Evolutionary conservation across 2,329 filamentous ascomycete species (phyloP).

Genomic region (Hypoxylon sp.): DNA sequence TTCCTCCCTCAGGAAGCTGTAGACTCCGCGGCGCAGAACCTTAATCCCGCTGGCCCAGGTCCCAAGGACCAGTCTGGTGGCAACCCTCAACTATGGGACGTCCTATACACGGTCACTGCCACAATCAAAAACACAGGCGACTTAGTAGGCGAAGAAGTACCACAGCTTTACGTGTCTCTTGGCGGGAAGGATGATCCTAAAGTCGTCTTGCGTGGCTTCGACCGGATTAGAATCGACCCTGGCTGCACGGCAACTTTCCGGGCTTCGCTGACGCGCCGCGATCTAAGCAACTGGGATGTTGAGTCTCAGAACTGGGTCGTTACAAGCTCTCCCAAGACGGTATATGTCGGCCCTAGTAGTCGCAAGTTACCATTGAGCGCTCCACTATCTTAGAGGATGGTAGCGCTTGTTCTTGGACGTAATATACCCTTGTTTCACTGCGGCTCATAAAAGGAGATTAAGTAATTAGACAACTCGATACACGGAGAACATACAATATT

Average conservation of each 20-base stretch:
- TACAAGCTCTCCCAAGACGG: constrained; percentile 65
- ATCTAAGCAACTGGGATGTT: constrained; percentile 90
- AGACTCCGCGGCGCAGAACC: constrained; percentile 71
- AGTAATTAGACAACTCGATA: background rate
- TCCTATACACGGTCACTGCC: constrained; percentile 76
- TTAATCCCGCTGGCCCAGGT: constrained; percentile 60
- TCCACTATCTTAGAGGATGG: constrained; percentile 42
- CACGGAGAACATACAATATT: constrained; percentile 19
- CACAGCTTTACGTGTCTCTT: constrained; percentile 84
- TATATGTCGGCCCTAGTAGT: constrained; percentile 70
- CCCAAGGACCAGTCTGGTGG: constrained; percentile 71
- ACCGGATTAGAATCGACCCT: constrained; percentile 79
- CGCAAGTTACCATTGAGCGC: constrained; percentile 66
- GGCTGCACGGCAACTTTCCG: constrained; percentile 78
- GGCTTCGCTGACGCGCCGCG: constrained; percentile 80
- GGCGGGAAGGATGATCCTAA: constrained; percentile 81
- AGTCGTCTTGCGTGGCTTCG: constrained; percentile 82
- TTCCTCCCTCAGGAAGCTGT: constrained; percentile 73
- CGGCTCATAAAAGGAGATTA: background rate
- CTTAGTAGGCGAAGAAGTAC: constrained; percentile 76
- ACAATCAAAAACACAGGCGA: constrained; percentile 80
- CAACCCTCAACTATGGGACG: constrained; percentile 76
- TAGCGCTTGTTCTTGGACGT: background rate
- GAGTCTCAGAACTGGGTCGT: constrained; percentile 86
- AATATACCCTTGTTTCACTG: background rate